phyloP scores from a whole-genome alignment of 1,139 yeast genomes.

The Nematodospora anomalae region DNA sequence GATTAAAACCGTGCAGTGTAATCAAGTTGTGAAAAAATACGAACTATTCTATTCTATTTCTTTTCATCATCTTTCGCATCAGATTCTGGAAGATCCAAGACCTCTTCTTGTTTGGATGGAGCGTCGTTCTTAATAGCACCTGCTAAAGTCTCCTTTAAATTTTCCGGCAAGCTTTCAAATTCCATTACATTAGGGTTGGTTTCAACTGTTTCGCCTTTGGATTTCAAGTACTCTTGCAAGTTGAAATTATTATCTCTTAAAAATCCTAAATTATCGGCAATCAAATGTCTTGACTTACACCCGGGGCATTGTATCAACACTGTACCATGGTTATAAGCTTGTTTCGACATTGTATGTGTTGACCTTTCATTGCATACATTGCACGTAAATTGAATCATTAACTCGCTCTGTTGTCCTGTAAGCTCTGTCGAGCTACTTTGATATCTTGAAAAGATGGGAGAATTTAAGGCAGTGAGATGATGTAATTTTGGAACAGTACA shows the following conservation, averaged over 20 bases:
- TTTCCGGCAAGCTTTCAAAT: conserved; percentile 72
- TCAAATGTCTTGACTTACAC: conserved; percentile 83
- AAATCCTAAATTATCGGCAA: conserved; percentile 88
- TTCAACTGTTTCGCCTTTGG: conserved; percentile 73
- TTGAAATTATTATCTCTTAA: conserved; percentile 75
- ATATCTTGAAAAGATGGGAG: conserved; percentile 1
- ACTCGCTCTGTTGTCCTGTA: conserved; percentile 15
- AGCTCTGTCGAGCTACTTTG: conserved; percentile 2
- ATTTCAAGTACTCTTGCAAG: conserved; percentile 74
- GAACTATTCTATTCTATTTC: background rate
- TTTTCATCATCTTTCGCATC: background rate
- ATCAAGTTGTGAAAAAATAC: too few species aligned
- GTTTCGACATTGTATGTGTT: conserved; percentile 84
- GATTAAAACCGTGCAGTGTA: too few species aligned
- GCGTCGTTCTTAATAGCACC: conserved; percentile 60
- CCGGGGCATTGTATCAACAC: conserved; percentile 91
- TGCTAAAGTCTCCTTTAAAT: conserved; percentile 54
- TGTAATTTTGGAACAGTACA: background rate
- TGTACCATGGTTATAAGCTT: conserved; percentile 84
- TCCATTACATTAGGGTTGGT: conserved; percentile 62
- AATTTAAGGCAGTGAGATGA: background rate
- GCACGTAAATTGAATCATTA: conserved; percentile 91
- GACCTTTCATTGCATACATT: conserved; percentile 84
- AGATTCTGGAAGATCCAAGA: conserved; percentile 18
- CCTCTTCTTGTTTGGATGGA: conserved; percentile 23